A percentile compares a stretch with the other conserved stretches of the same genome.
phyloP scores from a whole-genome alignment of 805 yeast genomes.

The Maudiozyma saulgeensis region DNA sequence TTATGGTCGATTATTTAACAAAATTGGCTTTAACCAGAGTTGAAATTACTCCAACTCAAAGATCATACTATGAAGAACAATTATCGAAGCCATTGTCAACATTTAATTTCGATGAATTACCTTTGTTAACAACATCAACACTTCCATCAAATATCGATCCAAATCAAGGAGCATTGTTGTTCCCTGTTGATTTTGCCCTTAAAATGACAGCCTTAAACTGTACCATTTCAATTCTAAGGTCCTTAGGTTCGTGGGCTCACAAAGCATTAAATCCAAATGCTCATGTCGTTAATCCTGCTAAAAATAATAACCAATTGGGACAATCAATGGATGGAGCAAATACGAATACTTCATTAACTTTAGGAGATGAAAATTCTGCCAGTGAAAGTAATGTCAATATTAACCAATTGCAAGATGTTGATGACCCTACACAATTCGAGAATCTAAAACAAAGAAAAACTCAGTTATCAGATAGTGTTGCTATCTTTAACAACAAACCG shows the following conservation, averaged over 20 bases:
- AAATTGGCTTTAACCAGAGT: slow-evolving; percentile 60
- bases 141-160: slow-evolving; percentile 32
- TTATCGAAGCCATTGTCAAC: slow-evolving; percentile 53
- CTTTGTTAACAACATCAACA: slow-evolving; percentile 64
- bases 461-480: slow-evolving; percentile 65
- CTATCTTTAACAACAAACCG: slow-evolving; percentile 76
- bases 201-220: slow-evolving; percentile 75
- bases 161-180: slow-evolving; percentile 21
- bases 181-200: slow-evolving; percentile 75
- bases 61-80: slow-evolving; percentile 43
- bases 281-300: slow-evolving; percentile 2
- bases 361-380: slow-evolving; percentile 5
- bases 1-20: slow-evolving; percentile 63
- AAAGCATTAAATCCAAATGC: slow-evolving; percentile 36
- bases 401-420: slow-evolving; percentile 33
- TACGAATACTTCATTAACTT: slow-evolving; percentile 7
- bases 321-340: slow-evolving; percentile 18
- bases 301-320: slow-evolving; percentile 2
- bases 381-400: slow-evolving; percentile 12
- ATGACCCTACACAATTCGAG: slow-evolving; percentile 80
- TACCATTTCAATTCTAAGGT: slow-evolving; percentile 70
- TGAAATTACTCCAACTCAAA: slow-evolving; percentile 62
- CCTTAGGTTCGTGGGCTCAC: slow-evolving; percentile 82
- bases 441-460: slow-evolving; percentile 74
- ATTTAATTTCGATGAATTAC: slow-evolving; percentile 63